These are phyloP conservation scores for Lycium barbarum DNA, from an alignment of 257 asterid species.

Conservation along the genomic window DNA sequence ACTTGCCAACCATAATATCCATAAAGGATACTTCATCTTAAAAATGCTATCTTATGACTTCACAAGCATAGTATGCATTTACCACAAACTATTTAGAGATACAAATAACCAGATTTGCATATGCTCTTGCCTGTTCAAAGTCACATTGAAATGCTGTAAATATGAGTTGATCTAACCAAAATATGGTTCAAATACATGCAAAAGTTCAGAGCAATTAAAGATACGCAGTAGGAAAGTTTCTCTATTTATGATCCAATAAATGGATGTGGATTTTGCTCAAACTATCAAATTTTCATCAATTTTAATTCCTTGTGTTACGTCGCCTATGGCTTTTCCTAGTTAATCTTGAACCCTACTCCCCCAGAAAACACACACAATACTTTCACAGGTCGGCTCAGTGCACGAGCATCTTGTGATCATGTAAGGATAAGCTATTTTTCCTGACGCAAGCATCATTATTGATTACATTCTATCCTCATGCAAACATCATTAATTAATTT, in stretches of 20 bases:
- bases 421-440: too few relatives aligned
- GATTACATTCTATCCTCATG: too few relatives aligned
- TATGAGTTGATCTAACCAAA: not conserved
- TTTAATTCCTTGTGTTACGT: not conserved
- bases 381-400: not conserved
- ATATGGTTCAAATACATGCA: not conserved
- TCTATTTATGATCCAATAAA: not conserved
- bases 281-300: not conserved
- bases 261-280: not conserved
- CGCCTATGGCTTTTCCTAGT: not conserved
- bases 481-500: not conserved
- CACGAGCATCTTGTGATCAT: not conserved
- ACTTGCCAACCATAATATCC: too few relatives aligned
- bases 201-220: not conserved
- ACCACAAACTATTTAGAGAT: too few relatives aligned
- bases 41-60: too few relatives aligned
- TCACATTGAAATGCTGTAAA: not conserved
- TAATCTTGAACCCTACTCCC: not conserved
- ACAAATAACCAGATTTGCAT: too few relatives aligned
- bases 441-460: not conserved
- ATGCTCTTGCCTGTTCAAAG: conserved; percentile 69
- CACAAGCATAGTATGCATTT: too few relatives aligned
- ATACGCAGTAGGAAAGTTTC: not conserved
- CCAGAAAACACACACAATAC: not conserved
- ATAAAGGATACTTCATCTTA: too few relatives aligned